Base-by-base conservation (phyloP, 345 rosid species). In the Gossypium thurberi region DNA sequence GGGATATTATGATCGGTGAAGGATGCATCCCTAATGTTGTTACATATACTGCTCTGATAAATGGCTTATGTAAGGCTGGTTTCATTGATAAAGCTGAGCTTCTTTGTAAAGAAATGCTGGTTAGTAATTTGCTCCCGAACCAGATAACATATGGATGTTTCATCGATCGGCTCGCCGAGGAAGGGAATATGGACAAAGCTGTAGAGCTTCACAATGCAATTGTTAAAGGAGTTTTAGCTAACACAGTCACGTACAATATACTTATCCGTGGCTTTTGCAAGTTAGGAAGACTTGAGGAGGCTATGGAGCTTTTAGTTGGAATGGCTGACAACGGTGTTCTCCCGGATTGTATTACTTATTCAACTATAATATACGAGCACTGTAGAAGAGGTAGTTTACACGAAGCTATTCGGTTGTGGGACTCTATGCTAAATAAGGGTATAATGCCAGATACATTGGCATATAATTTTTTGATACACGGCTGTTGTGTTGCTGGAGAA, bases 271-370 rank as follows among this genome's bases (percentile, higher is more conserved):
- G 97, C 7, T 88, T 92, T 79, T 84, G 97, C 85, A 88, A 81
- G 79, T 79, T 84, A 75, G 97, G 97, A 52, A 89, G 83, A 73
- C 77, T 94, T 73, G 66, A 71, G 47, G 95, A 88, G 78, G 98
- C 97, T 55, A 81, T 56, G 14, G 79, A 82, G 65, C 81, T 89
- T 53, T 59, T 92, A 52, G 82, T 46, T 44, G 86, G 81, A 76
- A 94, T 94, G 98, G 59, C 76, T 23, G 83, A 69, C 25, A 78
- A 73, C 42, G 91, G 87, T 55, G 75, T 89, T 74, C 80, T 78
- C 23, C 98, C 97, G 3, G 97, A 94, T 79, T 89, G 97, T 78
- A 81, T 94, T 70, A 89, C 97, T 3, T 92, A 92, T 74, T 88
- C 98, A 26, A 94, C 97, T 7, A 76, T 94, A 77, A 89, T 94